Evolutionary conservation across 495 filamentous ascomycete genomes (phyloP), one percentile per base, ranked within the genome.

Genomic region (Penicillium bialowiezense): DNA sequence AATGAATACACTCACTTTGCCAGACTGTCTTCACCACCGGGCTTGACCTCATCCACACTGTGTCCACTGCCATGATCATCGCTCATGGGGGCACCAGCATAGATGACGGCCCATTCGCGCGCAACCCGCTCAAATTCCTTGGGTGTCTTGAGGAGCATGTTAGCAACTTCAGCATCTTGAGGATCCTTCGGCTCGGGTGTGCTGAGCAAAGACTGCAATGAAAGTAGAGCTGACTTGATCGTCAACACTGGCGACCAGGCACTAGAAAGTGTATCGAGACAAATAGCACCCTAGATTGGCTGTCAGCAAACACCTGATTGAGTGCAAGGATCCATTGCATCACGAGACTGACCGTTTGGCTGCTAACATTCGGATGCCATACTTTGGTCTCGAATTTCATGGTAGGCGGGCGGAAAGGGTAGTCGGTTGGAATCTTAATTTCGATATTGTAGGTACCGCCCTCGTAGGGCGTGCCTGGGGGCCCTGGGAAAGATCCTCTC

Each of bases 291-390:
- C 92, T 97, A 28, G 0, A 34, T 12, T 26, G 14, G 9, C 28
- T 10, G n/a, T 45, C 19, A 45, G 20, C 12, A 26, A 10, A 13
- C 18, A 44, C 2, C 2, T 14, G n/a, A n/a, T n/a, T n/a, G n/a
- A n/a, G n/a, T n/a, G n/a, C n/a, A n/a, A n/a, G n/a, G n/a, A n/a
- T n/a, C n/a, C n/a, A n/a, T n/a, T n/a, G 8, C 8, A 26, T 26
- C 23, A 26, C 3, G 23, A 12, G 29, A 78, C 85, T 63, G 70
- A 96, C 91, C 41, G 93, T 98, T 67, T 96, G 89, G 60, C 86
- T 91, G 78, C 86, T 91, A 70, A 98, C 82, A 68, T 98, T 98
- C 28, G 93, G 93, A 70, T 98, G 93, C 95, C 95, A 98, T 49
- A 98, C 86, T 68, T 87, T 95, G 58, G 95, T 98, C 55, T 87